Base-by-base conservation (phyloP, 2,329 filamentous ascomycete species). In the Bretziella fagacearum region DNA sequence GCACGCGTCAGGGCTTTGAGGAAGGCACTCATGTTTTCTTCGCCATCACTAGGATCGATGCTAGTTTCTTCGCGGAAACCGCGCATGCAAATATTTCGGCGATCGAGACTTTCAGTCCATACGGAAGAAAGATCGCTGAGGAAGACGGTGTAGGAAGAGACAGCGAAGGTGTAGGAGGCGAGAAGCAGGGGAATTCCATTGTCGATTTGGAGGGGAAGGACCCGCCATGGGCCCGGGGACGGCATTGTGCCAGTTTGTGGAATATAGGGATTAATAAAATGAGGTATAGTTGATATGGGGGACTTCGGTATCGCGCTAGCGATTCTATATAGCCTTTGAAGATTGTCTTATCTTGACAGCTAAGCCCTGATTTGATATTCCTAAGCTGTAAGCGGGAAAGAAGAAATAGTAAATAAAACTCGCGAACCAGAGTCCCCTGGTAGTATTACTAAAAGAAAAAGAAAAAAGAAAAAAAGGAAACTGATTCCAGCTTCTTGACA, bases 111-210 rank as follows among this genome's bases (percentile, higher is more conserved):
- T 60, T 87, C 82, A 22, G 65, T 62, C 83, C 83, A 91, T n/a
- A 86, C 64, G 53, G 77, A 72, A 56, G 72, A 77, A 50, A 86
- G 67, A 57, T 89, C 83, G 2, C 81, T 84, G 32, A 89, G 57
- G 49, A 74, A 68, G 23, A 87, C 58, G 2, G 64, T 68, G 62
- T 87, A 87, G 8, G 74, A 70, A 18, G 68, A 61, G 13, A 64
- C 44, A 4, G 63, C 63, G 55, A 81, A 76, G 23, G 60, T 56
- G 17, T 71, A 65, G 51, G 80, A 81, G 36, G 81, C 66, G 27
- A 87, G 65, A 6, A 87, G 66, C 30, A 70, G 64, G 8, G 80
- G 81, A 4, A 77, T 54, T 15, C 61, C 60, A 10, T 60, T 55
- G 29, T 65, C 64, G 17, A 54, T 43, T 13, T 59, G 51, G 27